Percentiles rank a stretch among this genome's conserved stretches.
Evolutionary conservation across 2,329 filamentous ascomycete species (phyloP).

Genomic region (Aspergillus sojae): DNA sequence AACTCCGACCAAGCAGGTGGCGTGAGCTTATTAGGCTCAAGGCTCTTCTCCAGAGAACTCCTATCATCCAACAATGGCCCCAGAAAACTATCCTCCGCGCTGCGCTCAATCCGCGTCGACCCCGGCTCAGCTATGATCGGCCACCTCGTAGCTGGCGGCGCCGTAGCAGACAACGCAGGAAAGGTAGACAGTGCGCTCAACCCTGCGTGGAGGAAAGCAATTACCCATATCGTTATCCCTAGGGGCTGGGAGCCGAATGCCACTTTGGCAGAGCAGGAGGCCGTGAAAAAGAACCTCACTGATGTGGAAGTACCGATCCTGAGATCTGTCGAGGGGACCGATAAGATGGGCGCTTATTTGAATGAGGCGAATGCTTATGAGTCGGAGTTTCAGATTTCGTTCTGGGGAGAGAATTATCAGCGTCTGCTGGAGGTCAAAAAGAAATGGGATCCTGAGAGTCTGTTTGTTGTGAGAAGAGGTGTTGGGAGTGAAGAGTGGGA

Average conservation of each 20-base stretch:
- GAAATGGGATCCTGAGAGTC: conserved; percentile 12
- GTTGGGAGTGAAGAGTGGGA: conserved; percentile 19
- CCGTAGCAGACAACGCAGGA: conserved; percentile 31
- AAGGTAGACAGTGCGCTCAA: conserved; percentile 20
- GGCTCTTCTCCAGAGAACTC: conserved; percentile 37
- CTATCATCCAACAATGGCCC: conserved; percentile 28
- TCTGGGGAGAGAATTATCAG: conserved; percentile 26
- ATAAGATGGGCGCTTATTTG: conserved; percentile 33
- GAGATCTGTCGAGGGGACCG: conserved; percentile 19
- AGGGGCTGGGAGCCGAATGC: conserved; percentile 15
- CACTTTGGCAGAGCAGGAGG: conserved; percentile 9
- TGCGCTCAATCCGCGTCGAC: conserved; percentile 24
- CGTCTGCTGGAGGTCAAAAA: conserved; percentile 21
- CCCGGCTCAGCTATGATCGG: conserved; percentile 28
- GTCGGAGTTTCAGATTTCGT: conserved; percentile 17
- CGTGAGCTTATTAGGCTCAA: conserved; percentile 30
- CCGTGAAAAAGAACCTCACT: conserved; percentile 19
- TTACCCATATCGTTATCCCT: conserved; percentile 15
- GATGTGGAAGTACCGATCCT: conserved; percentile 21
- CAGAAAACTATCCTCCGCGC: conserved; percentile 39
- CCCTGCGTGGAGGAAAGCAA: conserved; percentile 22
- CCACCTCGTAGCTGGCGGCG: conserved; percentile 38
- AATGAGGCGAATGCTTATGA: conserved; percentile 30
- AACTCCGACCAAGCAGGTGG: conserved; percentile 27
- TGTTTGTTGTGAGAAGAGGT: conserved; percentile 14